Evolutionary conservation across 2,329 filamentous ascomycete genomes (phyloP).

Genomic region (Fusarium caatingaense): DNA sequence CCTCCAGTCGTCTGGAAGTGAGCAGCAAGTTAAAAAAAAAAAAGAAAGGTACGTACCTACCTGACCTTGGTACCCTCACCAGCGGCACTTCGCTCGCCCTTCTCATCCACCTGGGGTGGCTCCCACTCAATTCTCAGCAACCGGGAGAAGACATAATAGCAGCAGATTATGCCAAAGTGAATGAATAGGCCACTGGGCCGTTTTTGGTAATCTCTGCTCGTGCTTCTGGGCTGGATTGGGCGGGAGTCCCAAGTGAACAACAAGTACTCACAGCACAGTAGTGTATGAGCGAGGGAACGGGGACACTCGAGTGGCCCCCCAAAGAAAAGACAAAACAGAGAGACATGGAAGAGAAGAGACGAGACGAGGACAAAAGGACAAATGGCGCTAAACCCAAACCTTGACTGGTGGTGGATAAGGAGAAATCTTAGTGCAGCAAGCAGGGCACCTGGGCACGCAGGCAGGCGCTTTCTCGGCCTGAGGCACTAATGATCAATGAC

Average conservation of each 20-base stretch:
- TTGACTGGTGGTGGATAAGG: conserved; percentile 52
- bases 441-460: conserved; percentile 37
- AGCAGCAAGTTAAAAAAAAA: conserved; percentile 25
- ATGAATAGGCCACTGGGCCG: conserved; percentile 37
- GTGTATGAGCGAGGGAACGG: conserved; percentile 22
- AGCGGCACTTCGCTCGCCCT: conserved; percentile 41
- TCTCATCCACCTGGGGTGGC: conserved; percentile 25
- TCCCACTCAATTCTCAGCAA: conserved; percentile 27
- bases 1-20: conserved; percentile 14
- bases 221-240: conserved; percentile 32
- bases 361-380: conserved; percentile 42
- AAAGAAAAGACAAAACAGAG: conserved; percentile 40
- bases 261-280: conserved; percentile 1
- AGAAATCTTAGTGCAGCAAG: conserved; percentile 51
- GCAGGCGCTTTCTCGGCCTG: conserved; percentile 40
- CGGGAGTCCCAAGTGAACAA: conserved; percentile 22
- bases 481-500: conserved; percentile 39
- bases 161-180: conserved; percentile 34
- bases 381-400: conserved; percentile 51
- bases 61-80: conserved; percentile 26
- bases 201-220: conserved; percentile 30
- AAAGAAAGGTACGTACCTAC: conserved; percentile 49
- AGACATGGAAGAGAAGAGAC: conserved; percentile 43
- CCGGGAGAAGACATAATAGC: conserved; percentile 7
- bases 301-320: conserved; percentile 35